A percentile compares a stretch with the other conserved stretches of the same genome.
Conservation (phyloP, 2,329 filamentous ascomycete species). For the Talaromyces sp. region DNA sequence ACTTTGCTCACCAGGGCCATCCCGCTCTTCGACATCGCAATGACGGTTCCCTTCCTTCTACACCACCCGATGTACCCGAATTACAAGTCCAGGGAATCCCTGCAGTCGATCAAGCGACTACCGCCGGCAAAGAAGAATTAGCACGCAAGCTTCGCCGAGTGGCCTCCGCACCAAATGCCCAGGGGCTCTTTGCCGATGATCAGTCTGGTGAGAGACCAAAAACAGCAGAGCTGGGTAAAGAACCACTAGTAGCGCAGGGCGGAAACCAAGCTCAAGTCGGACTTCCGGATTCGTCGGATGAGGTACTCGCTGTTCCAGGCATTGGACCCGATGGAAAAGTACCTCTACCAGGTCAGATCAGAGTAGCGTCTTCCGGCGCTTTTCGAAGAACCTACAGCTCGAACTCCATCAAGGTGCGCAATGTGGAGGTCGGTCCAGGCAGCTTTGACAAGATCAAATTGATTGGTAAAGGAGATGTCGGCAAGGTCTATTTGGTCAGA, state of each 20-base stretch:
- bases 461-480: slow-evolving; percentile 97
- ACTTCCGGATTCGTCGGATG: slow-evolving; percentile 49
- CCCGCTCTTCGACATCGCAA: slow-evolving; percentile 93
- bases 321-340: slow-evolving; percentile 59
- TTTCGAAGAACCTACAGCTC: slow-evolving; percentile 97
- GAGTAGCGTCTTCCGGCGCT: slow-evolving; percentile 56
- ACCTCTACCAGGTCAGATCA: slow-evolving; percentile 63
- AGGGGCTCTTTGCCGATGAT: slow-evolving; percentile 73
- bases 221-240: slow-evolving; percentile 82
- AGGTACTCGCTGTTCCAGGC: slow-evolving; percentile 31
- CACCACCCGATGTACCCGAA: slow-evolving; percentile 83
- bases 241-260: slow-evolving; percentile 64
- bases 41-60: slow-evolving; percentile 85
- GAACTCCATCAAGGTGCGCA: slow-evolving; percentile 97
- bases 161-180: slow-evolving; percentile 93
- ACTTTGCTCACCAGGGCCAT: slow-evolving; percentile 94
- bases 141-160: slow-evolving; percentile 90
- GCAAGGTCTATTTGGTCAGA: slow-evolving; percentile 94
- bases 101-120: slow-evolving; percentile 64
- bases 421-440: slow-evolving; percentile 89
- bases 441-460: slow-evolving; percentile 99
- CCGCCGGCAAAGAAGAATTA: slow-evolving; percentile 86
- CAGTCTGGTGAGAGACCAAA: slow-evolving; percentile 67
- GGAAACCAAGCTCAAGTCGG: slow-evolving; percentile 53
- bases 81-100: slow-evolving; percentile 69